Percentiles rank a stretch among this genome's conserved stretches.
Evolutionary conservation across 1,139 yeast genomes (phyloP).

Genomic region (Magnusiomyces suaveolens): DNA sequence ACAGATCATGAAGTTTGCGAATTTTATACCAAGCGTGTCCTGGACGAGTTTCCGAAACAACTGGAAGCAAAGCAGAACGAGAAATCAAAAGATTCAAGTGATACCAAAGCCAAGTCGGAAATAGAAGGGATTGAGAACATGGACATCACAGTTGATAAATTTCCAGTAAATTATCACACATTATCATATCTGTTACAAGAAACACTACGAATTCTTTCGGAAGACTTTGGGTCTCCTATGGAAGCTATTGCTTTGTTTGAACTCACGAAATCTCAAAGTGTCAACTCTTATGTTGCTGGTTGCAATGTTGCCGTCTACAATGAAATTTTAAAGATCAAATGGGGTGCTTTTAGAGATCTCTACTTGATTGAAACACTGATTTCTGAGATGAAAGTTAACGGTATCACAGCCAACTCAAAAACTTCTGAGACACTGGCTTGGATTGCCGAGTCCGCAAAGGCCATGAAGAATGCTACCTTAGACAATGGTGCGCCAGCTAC

Average conservation of each 20-base stretch:
- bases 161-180: slow-evolving; percentile 17
- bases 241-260: slow-evolving; percentile 37
- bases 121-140: slow-evolving; percentile 14
- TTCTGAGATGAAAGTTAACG: slow-evolving; percentile 38
- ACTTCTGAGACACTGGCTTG: slow-evolving; percentile 30
- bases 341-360: slow-evolving; percentile 36
- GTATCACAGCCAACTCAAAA: slow-evolving; percentile 33
- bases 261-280: slow-evolving; percentile 29
- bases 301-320: slow-evolving; percentile 37
- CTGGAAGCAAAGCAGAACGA: neutral
- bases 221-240: slow-evolving; percentile 31
- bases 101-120: slow-evolving; percentile 7
- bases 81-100: neutral
- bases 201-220: slow-evolving; percentile 23
- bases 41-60: slow-evolving; percentile 7
- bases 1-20: slow-evolving; percentile 25
- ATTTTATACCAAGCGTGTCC: slow-evolving; percentile 21
- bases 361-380: slow-evolving; percentile 30
- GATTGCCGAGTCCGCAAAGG: slow-evolving; percentile 22
- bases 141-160: slow-evolving; percentile 9
- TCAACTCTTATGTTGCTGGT: slow-evolving; percentile 34
- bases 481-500: neutral
- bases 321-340: slow-evolving; percentile 31
- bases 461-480: neutral
- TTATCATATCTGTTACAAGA: slow-evolving; percentile 17